phyloP scores from a whole-genome alignment of 1,284 basidiomycete species.

The Pholiota adiposa region DNA sequence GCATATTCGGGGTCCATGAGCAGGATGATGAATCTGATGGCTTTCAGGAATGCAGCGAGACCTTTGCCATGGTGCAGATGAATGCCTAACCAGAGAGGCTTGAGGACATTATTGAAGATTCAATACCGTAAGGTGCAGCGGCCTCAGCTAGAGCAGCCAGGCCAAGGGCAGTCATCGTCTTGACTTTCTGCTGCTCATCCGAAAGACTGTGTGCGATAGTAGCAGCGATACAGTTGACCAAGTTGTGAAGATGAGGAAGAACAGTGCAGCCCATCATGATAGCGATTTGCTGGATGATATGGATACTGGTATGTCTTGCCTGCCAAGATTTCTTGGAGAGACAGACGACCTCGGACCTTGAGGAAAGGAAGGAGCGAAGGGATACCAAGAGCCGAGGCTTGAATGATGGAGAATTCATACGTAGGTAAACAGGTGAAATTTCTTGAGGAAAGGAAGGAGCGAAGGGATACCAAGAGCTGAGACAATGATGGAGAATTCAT shows the following conservation, averaged over 20 bases:
- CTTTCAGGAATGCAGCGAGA: slow-evolving; percentile 97
- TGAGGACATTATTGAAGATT: slow-evolving; percentile 99
- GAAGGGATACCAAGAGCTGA: too few relatives aligned
- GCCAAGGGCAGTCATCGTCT: slow-evolving; percentile 97
- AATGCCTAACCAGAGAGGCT: slow-evolving; percentile 98
- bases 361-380: slow-evolving; percentile 97
- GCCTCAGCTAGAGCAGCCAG: slow-evolving; percentile 98
- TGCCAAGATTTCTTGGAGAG: slow-evolving; percentile 99
- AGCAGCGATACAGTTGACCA: slow-evolving; percentile 98
- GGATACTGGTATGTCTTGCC: slow-evolving; percentile 98
- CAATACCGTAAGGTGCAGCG: slow-evolving; percentile 98
- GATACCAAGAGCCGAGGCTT: slow-evolving; percentile 97
- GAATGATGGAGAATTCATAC: slow-evolving; percentile 98
- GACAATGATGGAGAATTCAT: too few relatives aligned
- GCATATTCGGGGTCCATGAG: slow-evolving; percentile 99
- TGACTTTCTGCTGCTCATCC: slow-evolving; percentile 98
- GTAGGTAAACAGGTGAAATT: too few relatives aligned
- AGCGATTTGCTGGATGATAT: slow-evolving; percentile 99
- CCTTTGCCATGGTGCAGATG: slow-evolving; percentile 98
- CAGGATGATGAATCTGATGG: slow-evolving; percentile 99
- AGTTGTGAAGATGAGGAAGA: slow-evolving; percentile 93
- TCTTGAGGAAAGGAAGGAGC: too few relatives aligned
- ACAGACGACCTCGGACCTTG: slow-evolving; percentile 97
- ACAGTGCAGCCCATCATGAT: slow-evolving; percentile 99
- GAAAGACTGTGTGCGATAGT: slow-evolving; percentile 92